Evolutionary conservation across 2,329 filamentous ascomycete species (phyloP), one percentile per base, ranked within the genome.

Genomic region (Cladophialophora exuberans): DNA sequence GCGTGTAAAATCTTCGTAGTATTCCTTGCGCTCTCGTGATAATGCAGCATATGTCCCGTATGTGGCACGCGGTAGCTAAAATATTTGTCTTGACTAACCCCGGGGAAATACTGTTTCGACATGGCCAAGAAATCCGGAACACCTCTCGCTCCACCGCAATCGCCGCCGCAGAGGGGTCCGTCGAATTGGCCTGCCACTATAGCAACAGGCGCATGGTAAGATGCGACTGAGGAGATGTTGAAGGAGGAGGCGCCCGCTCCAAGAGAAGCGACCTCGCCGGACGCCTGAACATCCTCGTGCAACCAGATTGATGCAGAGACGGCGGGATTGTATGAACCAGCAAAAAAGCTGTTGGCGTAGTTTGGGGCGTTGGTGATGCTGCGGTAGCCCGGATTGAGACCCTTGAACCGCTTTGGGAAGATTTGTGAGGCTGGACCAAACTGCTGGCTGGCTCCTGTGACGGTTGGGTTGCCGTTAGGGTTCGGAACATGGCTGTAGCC

Each of bases 41-140:
- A 39, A 39, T 39, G 36, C 36, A 39, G 2, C 36, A 39, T 39
- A 13, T 39, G 36, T 10, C 36, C 36, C 36, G 36, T 39, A n/a
- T 10, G 6, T 11, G 36, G 36, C 5, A 39, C 17, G 15, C 36
- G n/a, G 6, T 18, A 10, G 18, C 36, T 39, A 20, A 39, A 39
- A 18, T 39, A 39, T 20, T 39, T 22, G 6, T 39, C 36, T 20
- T 39, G 15, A 6, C 18, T 22, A 15, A 39, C 36, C 6, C 36
- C 36, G 15, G 36, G 36, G 10, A 18, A 39, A 20, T 39, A 39
- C n/a, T 20, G n/a, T 10, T 11, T 39, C 17, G 36, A 39, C 17
- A 39, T n/a, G 17, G 36, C 36, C 5, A 39, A 20, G 5, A 39
- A 20, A 39, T 39, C 36, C 6, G 36, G 18, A 10, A 11, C n/a